These are phyloP conservation scores for Claviceps capensis DNA, from an alignment of 2,329 filamentous ascomycete genomes.

Conservation along the genomic window DNA sequence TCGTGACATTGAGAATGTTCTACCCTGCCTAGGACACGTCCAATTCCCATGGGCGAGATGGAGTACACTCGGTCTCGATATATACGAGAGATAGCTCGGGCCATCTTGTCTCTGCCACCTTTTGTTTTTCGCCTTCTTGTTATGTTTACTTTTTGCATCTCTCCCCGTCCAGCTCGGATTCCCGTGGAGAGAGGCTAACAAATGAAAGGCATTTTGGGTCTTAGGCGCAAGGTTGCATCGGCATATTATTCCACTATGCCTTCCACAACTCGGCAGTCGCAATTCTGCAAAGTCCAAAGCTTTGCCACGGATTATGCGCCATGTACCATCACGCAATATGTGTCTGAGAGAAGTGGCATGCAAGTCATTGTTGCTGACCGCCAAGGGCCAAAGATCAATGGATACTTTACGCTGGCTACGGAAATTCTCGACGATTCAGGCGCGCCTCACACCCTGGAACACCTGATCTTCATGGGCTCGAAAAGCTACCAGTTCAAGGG, in stretches of 20 bases:
- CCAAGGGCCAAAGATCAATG: slow-evolving; percentile 86
- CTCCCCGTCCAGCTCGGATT: not conserved
- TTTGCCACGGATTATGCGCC: slow-evolving; percentile 88
- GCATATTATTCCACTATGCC: slow-evolving; percentile 2
- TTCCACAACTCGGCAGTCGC: slow-evolving; percentile 12
- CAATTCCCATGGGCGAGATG: not conserved
- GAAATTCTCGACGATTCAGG: slow-evolving; percentile 97
- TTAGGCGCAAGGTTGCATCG: not conserved
- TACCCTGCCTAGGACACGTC: not conserved
- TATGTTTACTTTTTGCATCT: not conserved
- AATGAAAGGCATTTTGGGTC: not conserved
- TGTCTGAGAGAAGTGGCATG: slow-evolving; percentile 89
- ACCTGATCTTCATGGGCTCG: slow-evolving; percentile 79
- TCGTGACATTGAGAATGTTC: not conserved
- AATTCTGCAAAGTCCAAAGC: slow-evolving; percentile 73
- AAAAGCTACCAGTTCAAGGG: slow-evolving; percentile 91
- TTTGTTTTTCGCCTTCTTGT: not conserved
- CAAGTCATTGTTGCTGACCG: slow-evolving; percentile 84
- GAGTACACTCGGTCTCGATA: no score
- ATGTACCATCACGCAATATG: slow-evolving; percentile 84
- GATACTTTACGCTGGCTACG: slow-evolving; percentile 89
- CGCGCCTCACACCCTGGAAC: slow-evolving; percentile 75
- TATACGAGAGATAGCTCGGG: not conserved
- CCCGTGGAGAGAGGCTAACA: not conserved
- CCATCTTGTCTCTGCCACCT: not conserved